phyloP scores from a whole-genome alignment of 768 basidiomycete species.

The Tulasnella sp. region DNA sequence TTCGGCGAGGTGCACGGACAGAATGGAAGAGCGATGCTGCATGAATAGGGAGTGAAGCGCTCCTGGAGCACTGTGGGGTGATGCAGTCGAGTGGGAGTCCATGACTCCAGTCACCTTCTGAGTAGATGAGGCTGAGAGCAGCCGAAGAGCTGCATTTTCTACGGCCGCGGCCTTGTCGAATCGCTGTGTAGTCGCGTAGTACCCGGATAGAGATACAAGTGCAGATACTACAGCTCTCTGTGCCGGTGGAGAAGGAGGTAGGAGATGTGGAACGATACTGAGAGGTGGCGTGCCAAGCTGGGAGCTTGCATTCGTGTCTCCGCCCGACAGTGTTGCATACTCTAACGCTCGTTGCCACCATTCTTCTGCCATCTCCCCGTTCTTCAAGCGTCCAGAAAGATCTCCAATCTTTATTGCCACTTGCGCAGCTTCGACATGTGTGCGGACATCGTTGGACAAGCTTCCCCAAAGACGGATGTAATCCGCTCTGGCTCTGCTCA shows the following conservation, averaged over 20 bases:
- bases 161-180: slow-evolving; percentile 44
- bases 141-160: slow-evolving; percentile 44
- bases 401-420: slow-evolving; percentile 60
- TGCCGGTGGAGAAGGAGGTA: slow-evolving; percentile 23
- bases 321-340: slow-evolving; percentile 26
- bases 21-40: slow-evolving; percentile 61
- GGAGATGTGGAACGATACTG: background rate
- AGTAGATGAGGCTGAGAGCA: slow-evolving; percentile 31
- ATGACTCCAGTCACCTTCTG: background rate
- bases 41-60: slow-evolving; percentile 54
- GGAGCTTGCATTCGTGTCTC: background rate
- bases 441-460: slow-evolving; percentile 29
- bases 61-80: slow-evolving; percentile 38
- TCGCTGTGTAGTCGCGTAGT: slow-evolving; percentile 50
- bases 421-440: slow-evolving; percentile 36
- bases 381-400: slow-evolving; percentile 45
- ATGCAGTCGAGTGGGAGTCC: background rate
- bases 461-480: slow-evolving; percentile 51
- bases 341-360: slow-evolving; percentile 61
- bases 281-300: background rate
- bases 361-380: slow-evolving; percentile 41
- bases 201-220: slow-evolving; percentile 61
- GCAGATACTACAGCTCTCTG: slow-evolving; percentile 53
- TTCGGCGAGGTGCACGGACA: slow-evolving; percentile 65
- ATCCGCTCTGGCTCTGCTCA: slow-evolving; percentile 44